These are phyloP conservation scores for Fusarium chaquense DNA, from an alignment of 2,329 filamentous ascomycete species.

Conservation along the genomic window DNA sequence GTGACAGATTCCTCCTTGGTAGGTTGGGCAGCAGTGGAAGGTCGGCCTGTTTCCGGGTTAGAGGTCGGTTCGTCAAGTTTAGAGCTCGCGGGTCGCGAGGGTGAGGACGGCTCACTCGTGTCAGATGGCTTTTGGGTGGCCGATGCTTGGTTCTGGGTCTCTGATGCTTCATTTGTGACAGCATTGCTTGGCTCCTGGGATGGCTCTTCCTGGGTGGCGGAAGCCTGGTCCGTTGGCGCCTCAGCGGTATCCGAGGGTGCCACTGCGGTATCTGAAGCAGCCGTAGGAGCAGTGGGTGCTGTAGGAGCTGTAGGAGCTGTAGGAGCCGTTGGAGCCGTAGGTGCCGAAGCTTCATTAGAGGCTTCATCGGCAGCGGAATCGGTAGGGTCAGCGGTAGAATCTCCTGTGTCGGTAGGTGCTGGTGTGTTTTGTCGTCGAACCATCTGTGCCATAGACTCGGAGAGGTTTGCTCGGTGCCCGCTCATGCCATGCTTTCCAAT, in stretches of 20 bases:
- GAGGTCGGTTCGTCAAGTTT: slow-evolving; percentile 39
- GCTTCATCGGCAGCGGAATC: slow-evolving; percentile 2
- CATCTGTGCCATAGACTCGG: slow-evolving; percentile 67
- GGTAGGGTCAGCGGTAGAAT: slow-evolving; percentile 17
- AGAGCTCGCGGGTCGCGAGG: slow-evolving; percentile 37
- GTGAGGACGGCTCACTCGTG: slow-evolving; percentile 44
- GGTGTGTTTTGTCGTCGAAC: slow-evolving; percentile 68
- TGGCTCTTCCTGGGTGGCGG: slow-evolving; percentile 22
- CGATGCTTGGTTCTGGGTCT: slow-evolving; percentile 25
- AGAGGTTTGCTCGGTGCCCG: slow-evolving; percentile 43
- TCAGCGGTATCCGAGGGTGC: slow-evolving; percentile 29
- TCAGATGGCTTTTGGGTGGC: slow-evolving; percentile 28
- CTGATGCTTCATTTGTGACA: slow-evolving; percentile 21
- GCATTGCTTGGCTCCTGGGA: slow-evolving; percentile 22
- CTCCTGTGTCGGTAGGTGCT: slow-evolving; percentile 24
- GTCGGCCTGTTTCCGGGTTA: slow-evolving; percentile 43
- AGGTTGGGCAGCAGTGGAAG: slow-evolving; percentile 31
- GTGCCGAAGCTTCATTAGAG: slow-evolving; percentile 16
- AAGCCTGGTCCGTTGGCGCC: slow-evolving; percentile 28
- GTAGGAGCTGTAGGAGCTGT: slow-evolving; percentile 8
- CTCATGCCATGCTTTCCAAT: slow-evolving; percentile 41
- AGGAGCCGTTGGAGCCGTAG: slow-evolving; percentile 15
- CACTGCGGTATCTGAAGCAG: slow-evolving; percentile 19
- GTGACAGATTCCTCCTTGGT: slow-evolving; percentile 32
- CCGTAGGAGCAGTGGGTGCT: neutral